Evolutionary conservation across 2,329 filamentous ascomycete species (phyloP).

Genomic region (Ascochyta viciae-villosae): DNA sequence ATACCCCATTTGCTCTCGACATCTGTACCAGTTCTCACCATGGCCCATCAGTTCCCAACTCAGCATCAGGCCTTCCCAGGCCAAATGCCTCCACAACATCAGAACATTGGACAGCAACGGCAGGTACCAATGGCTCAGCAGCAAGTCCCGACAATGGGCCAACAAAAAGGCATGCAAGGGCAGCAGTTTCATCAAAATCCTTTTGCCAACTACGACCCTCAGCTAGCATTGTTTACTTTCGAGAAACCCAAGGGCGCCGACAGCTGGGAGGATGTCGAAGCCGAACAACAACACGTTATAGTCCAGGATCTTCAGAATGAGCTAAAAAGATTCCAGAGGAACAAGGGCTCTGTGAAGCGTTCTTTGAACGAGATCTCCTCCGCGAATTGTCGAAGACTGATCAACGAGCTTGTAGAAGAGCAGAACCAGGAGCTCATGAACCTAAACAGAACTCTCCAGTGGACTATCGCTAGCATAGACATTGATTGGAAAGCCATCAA

Average conservation of each 20-base stretch:
- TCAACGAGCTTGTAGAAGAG: slow-evolving; percentile 38
- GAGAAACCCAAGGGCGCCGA: slow-evolving; percentile 29
- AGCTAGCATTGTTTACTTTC: slow-evolving; percentile 36
- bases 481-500: slow-evolving; percentile 30
- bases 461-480: slow-evolving; percentile 38
- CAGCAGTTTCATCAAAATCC: slow-evolving; percentile 14
- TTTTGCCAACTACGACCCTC: slow-evolving; percentile 26
- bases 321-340: slow-evolving; percentile 32
- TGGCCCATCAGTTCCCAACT: slow-evolving; percentile 21
- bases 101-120: slow-evolving; percentile 29
- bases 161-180: slow-evolving; percentile 20
- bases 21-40: slow-evolving; percentile 2
- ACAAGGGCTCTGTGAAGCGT: slow-evolving; percentile 26
- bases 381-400: slow-evolving; percentile 29
- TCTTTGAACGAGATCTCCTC: slow-evolving; percentile 36
- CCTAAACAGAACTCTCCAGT: slow-evolving; percentile 33
- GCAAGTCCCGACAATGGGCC: slow-evolving; percentile 6
- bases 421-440: slow-evolving; percentile 34
- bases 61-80: slow-evolving; percentile 17
- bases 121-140: slow-evolving; percentile 22
- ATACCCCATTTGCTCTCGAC: not conserved
- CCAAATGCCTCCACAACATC: slow-evolving; percentile 21
- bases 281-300: slow-evolving; percentile 31
- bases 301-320: slow-evolving; percentile 31
- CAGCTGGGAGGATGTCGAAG: slow-evolving; percentile 37